These are phyloP conservation scores for Neofusicoccum umdonicola DNA, from an alignment of 2,329 filamentous ascomycete genomes.

Conservation along the genomic window DNA sequence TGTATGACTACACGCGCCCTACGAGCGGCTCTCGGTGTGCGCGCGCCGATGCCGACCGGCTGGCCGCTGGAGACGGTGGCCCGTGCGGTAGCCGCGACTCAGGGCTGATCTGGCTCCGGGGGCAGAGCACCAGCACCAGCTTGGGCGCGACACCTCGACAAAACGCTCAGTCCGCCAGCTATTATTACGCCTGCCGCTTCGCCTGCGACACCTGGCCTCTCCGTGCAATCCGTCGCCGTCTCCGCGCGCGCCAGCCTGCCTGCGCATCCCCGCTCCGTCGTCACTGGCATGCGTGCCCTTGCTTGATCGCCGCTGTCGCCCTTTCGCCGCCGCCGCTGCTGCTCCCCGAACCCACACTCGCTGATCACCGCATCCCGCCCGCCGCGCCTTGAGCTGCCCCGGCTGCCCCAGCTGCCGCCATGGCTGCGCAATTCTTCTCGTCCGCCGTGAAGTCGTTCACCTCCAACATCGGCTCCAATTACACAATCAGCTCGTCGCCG, in stretches of 20 bases:
- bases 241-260: background rate
- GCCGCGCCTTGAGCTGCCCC: background rate
- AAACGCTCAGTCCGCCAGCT: background rate
- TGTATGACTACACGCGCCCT: constrained; percentile 8
- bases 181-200: background rate
- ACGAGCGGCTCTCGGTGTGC: constrained; percentile 1
- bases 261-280: background rate
- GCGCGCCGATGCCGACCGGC: background rate
- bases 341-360: constrained; percentile 19
- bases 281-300: constrained; percentile 14
- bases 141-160: constrained; percentile 7
- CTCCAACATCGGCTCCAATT: constrained; percentile 90
- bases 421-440: constrained; percentile 72
- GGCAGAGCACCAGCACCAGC: background rate
- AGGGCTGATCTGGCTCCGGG: constrained; percentile 4
- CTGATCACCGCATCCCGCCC: constrained; percentile 25
- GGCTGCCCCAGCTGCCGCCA: constrained; percentile 45
- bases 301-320: constrained; percentile 10
- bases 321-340: constrained; percentile 4
- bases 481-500: constrained; percentile 72
- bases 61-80: background rate
- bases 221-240: background rate
- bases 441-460: constrained; percentile 91
- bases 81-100: background rate
- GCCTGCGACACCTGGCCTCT: background rate